These are phyloP conservation scores for Rhizopus arrhizus DNA, from an alignment of 371 early-diverging fungal species.

Conservation along the genomic window DNA sequence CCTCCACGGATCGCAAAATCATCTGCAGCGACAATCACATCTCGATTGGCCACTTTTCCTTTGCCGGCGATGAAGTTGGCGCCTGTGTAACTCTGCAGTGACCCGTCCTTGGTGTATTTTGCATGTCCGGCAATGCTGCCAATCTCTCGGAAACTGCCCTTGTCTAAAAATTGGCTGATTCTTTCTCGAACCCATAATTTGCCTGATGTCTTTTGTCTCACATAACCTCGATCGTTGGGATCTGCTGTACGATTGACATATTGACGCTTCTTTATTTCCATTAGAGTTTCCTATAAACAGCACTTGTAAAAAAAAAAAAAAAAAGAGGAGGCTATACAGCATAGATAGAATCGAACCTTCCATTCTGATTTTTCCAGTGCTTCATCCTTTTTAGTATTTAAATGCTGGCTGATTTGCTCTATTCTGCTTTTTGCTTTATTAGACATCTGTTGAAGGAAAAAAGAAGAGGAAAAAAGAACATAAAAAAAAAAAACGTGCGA, in stretches of 20 bases:
- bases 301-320: background rate
- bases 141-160: constrained; percentile 36
- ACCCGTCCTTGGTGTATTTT: constrained; percentile 38
- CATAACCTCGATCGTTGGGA: constrained; percentile 38
- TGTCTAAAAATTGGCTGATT: constrained; percentile 41
- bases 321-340: background rate
- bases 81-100: constrained; percentile 29
- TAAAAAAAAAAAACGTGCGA: constrained; percentile 2
- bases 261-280: constrained; percentile 35
- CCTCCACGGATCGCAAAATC: constrained; percentile 54
- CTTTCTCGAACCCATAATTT: constrained; percentile 52
- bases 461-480: constrained; percentile 4
- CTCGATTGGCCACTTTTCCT: constrained; percentile 30
- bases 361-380: constrained; percentile 51
- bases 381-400: constrained; percentile 30
- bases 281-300: constrained; percentile 32
- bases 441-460: background rate
- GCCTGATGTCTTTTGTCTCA: constrained; percentile 47
- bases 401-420: constrained; percentile 30
- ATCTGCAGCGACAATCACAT: constrained; percentile 48
- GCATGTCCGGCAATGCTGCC: constrained; percentile 45
- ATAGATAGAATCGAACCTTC: constrained; percentile 28
- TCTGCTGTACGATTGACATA: constrained; percentile 34
- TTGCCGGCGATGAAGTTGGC: constrained; percentile 50
- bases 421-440: constrained; percentile 23